These are phyloP conservation scores for Musa acuminata DNA, from an alignment of 176 grass and related monocot genomes.

Conservation along the genomic window DNA sequence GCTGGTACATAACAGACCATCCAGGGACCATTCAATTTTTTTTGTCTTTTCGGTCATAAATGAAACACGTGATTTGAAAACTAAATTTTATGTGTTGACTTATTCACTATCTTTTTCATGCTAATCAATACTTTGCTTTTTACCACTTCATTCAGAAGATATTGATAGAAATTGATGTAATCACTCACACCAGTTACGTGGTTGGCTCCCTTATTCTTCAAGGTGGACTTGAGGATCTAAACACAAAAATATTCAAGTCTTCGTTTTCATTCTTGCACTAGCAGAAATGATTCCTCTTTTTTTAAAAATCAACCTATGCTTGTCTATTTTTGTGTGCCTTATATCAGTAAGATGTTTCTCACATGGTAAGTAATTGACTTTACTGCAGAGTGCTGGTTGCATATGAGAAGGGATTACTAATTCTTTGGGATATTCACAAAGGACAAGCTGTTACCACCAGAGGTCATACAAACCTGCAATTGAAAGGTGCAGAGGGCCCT, in stretches of 20 bases:
- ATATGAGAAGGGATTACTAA: constrained; percentile 72
- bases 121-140: no score
- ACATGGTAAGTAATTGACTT: constrained; percentile 7
- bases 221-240: background rate
- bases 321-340: background rate
- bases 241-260: background rate
- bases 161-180: no score
- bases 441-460: constrained; percentile 39
- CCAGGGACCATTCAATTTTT: no score
- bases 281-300: background rate
- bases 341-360: constrained; percentile 20
- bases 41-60: no score
- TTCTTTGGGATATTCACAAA: constrained; percentile 87
- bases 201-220: background rate
- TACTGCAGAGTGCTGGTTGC: constrained; percentile 74
- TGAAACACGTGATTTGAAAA: no score
- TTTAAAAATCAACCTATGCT: background rate
- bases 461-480: constrained; percentile 43
- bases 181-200: background rate
- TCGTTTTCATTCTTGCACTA: background rate
- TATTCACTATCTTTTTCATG: no score
- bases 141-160: no score
- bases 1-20: no score
- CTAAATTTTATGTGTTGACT: no score
- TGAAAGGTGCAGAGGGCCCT: constrained; percentile 31